These are phyloP conservation scores for Neurospora sp. DNA, from an alignment of 495 filamentous ascomycete genomes.

Conservation along the genomic window DNA sequence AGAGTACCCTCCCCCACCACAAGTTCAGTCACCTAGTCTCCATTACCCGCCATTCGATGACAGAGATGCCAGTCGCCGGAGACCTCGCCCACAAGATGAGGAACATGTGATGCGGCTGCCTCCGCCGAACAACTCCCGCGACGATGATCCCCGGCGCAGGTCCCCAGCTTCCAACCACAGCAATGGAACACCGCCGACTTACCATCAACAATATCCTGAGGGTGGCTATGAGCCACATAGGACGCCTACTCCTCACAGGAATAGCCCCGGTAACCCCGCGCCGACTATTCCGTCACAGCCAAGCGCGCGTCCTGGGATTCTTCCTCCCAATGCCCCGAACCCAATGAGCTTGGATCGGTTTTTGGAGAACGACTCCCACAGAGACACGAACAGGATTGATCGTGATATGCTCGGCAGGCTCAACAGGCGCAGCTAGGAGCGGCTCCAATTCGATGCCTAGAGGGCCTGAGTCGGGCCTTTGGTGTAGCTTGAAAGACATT, in stretches of 20 bases:
- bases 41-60: slow-evolving; percentile 31
- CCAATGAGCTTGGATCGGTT: slow-evolving; percentile 38
- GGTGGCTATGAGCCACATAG: slow-evolving; percentile 14
- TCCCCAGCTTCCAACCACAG: slow-evolving; percentile 35
- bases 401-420: slow-evolving; percentile 32
- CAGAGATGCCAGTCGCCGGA: slow-evolving; percentile 23
- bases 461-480: background rate
- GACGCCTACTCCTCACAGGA: slow-evolving; percentile 14
- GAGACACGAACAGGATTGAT: slow-evolving; percentile 28
- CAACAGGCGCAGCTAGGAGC: slow-evolving; percentile 11
- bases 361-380: slow-evolving; percentile 19
- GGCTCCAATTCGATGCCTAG: background rate
- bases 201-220: slow-evolving; percentile 19
- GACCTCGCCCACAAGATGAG: slow-evolving; percentile 27
- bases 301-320: background rate
- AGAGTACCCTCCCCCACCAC: slow-evolving; percentile 14
- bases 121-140: slow-evolving; percentile 32
- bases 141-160: slow-evolving; percentile 35
- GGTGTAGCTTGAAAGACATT: background rate
- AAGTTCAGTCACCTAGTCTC: slow-evolving; percentile 19
- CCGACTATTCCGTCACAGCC: background rate
- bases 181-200: slow-evolving; percentile 27
- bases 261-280: slow-evolving; percentile 15
- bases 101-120: slow-evolving; percentile 33
- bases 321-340: slow-evolving; percentile 5